Evolutionary conservation across 169 alveolate species (phyloP).

Genomic region (Miamiensis avidus): DNA sequence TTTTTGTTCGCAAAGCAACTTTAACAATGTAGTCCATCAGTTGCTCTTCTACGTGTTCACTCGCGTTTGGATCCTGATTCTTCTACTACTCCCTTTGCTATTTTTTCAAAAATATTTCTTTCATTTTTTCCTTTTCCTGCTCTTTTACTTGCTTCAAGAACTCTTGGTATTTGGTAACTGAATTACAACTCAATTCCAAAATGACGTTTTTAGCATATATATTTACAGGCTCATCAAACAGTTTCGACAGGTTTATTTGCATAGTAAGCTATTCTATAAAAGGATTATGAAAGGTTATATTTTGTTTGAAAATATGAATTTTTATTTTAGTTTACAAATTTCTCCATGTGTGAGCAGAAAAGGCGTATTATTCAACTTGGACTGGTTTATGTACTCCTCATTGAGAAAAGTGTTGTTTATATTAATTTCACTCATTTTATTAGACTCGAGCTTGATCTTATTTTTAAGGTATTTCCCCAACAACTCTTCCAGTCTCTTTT

Average conservation of each 20-base stretch:
- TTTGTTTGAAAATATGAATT: neutral
- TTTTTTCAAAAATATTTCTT: no score
- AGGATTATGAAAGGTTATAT: no score
- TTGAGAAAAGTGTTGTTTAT: neutral
- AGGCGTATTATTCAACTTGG: neutral
- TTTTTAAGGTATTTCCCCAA: neutral
- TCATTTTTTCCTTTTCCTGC: neutral
- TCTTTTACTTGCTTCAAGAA: no score
- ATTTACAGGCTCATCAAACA: neutral
- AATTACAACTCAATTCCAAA: neutral
- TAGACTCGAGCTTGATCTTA: neutral
- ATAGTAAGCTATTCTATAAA: neutral
- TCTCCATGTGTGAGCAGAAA: neutral
- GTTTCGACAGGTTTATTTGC: neutral
- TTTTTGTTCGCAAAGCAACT: neutral
- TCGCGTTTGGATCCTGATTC: neutral
- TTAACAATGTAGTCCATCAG: neutral
- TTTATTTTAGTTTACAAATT: neutral
- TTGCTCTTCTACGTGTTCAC: neutral
- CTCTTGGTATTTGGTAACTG: neutral
- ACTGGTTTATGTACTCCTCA: neutral
- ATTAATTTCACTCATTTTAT: neutral
- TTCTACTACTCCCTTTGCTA: neutral
- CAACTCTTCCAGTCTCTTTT: neutral
- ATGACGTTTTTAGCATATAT: neutral